phyloP scores from a whole-genome alignment of 1,284 basidiomycete genomes.

The Volvariella surrecta region DNA sequence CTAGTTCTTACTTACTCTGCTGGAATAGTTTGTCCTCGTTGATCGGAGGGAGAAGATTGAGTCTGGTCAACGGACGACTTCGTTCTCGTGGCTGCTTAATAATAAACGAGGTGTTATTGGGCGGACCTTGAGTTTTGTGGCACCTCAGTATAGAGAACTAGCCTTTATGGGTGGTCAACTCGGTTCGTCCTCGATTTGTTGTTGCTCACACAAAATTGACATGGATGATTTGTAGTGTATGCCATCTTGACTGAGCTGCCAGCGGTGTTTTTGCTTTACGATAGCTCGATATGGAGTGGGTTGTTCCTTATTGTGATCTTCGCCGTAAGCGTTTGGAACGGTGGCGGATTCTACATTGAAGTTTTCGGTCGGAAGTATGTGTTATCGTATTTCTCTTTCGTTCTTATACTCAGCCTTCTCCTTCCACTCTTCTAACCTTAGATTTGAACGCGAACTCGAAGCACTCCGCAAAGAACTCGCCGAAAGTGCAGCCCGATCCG shows the following conservation, averaged over 20 bases:
- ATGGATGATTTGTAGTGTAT: conserved; percentile 56
- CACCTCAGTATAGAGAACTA: conserved; percentile 53
- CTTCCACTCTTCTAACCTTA: conserved; percentile 19
- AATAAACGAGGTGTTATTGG: conserved; percentile 83
- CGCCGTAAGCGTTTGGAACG: conserved; percentile 79
- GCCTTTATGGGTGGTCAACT: conserved; percentile 86
- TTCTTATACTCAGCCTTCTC: conserved; percentile 6
- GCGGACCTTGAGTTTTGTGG: conserved; percentile 50
- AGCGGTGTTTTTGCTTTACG: conserved; percentile 74
- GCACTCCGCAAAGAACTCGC: conserved; percentile 81
- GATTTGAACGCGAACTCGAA: conserved; percentile 88
- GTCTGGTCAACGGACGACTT: conserved; percentile 81
- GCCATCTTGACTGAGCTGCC: conserved; percentile 82
- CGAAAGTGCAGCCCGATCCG: conserved; percentile 40
- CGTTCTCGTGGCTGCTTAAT: conserved; percentile 78
- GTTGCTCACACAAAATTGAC: neutral
- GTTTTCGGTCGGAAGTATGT: conserved; percentile 86
- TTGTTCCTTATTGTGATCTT: conserved; percentile 76
- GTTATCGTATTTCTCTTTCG: neutral
- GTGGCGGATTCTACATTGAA: conserved; percentile 85
- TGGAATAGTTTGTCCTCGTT: conserved; percentile 67
- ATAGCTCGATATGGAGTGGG: conserved; percentile 67
- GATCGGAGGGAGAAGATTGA: conserved; percentile 80
- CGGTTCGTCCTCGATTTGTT: conserved; percentile 36
- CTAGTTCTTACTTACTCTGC: conserved; percentile 3